Evolutionary conservation across 2,329 filamentous ascomycete genomes (phyloP).

Genomic region (Tympanopsis confertula): DNA sequence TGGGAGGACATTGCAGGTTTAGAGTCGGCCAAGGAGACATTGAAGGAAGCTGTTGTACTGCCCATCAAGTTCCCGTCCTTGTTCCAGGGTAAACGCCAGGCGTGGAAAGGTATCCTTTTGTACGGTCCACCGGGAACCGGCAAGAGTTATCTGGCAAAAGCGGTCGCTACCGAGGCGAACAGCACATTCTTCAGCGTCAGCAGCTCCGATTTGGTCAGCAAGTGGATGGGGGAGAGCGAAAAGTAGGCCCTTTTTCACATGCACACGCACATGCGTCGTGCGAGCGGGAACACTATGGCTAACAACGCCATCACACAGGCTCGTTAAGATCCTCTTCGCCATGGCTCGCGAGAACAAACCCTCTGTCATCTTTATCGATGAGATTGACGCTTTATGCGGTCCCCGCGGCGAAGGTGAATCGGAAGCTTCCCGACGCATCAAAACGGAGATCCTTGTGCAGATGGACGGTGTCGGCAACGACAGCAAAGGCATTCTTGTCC

Average conservation of each 20-base stretch:
- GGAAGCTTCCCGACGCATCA: slow-evolving; percentile 92
- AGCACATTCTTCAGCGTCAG: slow-evolving; percentile 98
- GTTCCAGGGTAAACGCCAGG: slow-evolving; percentile 90
- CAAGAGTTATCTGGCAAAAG: slow-evolving; percentile 95
- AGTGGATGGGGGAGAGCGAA: slow-evolving; percentile 99
- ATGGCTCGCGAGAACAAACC: slow-evolving; percentile 98
- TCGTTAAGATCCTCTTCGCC: slow-evolving; percentile 92
- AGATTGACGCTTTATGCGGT: slow-evolving; percentile 91
- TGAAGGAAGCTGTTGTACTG: slow-evolving; percentile 94
- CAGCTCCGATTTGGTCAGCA: slow-evolving; percentile 92
- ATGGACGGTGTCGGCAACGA: slow-evolving; percentile 99
- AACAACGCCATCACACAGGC: slow-evolving; percentile 37
- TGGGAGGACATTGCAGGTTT: slow-evolving; percentile 98
- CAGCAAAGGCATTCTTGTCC: slow-evolving; percentile 81
- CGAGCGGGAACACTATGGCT: no score
- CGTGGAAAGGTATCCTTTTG: slow-evolving; percentile 94
- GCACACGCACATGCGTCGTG: not conserved
- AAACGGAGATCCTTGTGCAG: slow-evolving; percentile 94
- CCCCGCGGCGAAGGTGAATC: slow-evolving; percentile 90
- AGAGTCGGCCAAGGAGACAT: slow-evolving; percentile 88
- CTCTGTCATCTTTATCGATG: slow-evolving; percentile 97
- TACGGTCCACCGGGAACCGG: slow-evolving; percentile 95
- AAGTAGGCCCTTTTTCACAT: slow-evolving; percentile 41
- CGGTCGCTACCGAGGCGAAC: slow-evolving; percentile 94
- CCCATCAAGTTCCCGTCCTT: slow-evolving; percentile 97